These are phyloP conservation scores for Phytopythium mirpurense DNA, from an alignment of 352 stramenopile species.

Conservation along the genomic window DNA sequence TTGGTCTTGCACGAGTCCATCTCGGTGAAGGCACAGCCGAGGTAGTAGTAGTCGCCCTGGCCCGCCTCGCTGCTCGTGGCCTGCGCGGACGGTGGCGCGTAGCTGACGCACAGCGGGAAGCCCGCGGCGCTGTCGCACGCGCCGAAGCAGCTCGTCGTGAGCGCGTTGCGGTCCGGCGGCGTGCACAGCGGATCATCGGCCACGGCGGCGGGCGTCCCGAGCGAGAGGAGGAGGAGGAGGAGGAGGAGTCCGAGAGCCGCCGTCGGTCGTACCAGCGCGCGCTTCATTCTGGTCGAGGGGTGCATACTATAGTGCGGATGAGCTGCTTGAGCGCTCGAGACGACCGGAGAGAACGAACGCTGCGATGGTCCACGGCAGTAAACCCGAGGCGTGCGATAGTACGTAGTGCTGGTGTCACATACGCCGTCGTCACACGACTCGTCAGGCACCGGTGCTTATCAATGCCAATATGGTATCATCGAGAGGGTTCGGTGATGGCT, in stretches of 20 bases:
- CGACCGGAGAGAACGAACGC: too few species aligned
- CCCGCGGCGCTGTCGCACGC: conserved; percentile 20
- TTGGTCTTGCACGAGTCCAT: conserved; percentile 49
- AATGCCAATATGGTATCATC: too few species aligned
- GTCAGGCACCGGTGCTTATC: too few species aligned
- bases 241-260: neutral
- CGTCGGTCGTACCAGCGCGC: neutral
- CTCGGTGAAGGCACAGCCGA: conserved; percentile 40
- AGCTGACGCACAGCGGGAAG: conserved; percentile 57
- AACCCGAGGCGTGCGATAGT: too few species aligned
- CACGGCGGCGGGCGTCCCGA: neutral
- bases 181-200: conserved; percentile 17
- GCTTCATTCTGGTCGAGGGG: neutral
- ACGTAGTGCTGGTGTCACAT: too few species aligned
- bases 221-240: neutral
- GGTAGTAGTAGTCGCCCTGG: conserved; percentile 59
- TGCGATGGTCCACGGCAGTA: too few species aligned
- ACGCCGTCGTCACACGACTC: too few species aligned
- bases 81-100: conserved; percentile 28
- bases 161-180: conserved; percentile 42
- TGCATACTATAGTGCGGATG: too few species aligned
- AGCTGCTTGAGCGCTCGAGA: too few species aligned
- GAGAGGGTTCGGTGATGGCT: too few species aligned
- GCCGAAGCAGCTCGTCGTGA: conserved; percentile 52
- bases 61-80: conserved; percentile 23